Evolutionary conservation across 352 stramenopile genomes (phyloP).

Genomic region (Phytopythium ostracodes): DNA sequence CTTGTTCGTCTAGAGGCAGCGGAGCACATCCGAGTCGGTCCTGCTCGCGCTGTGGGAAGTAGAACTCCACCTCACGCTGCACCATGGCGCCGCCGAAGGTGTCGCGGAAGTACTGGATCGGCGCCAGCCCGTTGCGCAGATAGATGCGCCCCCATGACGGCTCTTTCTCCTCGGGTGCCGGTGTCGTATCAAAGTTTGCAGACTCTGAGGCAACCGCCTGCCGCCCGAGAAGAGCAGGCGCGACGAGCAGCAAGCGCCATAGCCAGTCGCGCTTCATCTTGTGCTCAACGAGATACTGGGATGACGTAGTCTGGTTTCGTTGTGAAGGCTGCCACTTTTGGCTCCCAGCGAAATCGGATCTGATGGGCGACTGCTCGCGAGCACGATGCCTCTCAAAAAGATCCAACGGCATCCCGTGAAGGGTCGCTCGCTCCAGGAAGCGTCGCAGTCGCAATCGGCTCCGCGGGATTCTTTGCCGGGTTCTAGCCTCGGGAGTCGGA

Average conservation of each 20-base stretch:
- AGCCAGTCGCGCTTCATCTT: background rate
- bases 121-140: constrained; percentile 47
- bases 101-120: constrained; percentile 77
- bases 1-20: constrained; percentile 27
- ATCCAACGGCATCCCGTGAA: background rate
- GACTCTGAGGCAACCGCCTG: background rate
- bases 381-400: background rate
- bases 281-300: background rate
- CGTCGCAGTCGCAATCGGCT: background rate
- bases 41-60: constrained; percentile 28
- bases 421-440: background rate
- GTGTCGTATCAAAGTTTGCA: background rate
- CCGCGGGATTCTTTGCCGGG: background rate
- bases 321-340: background rate
- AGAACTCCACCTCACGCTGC: constrained; percentile 35
- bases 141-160: constrained; percentile 64
- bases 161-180: constrained; percentile 12
- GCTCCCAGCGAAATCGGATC: background rate
- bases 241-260: background rate
- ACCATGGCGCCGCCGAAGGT: constrained; percentile 42
- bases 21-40: constrained; percentile 39
- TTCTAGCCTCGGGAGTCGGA: background rate
- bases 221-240: background rate
- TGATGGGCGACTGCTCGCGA: constrained; percentile 1
- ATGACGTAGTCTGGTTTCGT: background rate